These are phyloP conservation scores for Lathyrus aphaca DNA, from an alignment of 306 rosid species.

Conservation along the genomic window DNA sequence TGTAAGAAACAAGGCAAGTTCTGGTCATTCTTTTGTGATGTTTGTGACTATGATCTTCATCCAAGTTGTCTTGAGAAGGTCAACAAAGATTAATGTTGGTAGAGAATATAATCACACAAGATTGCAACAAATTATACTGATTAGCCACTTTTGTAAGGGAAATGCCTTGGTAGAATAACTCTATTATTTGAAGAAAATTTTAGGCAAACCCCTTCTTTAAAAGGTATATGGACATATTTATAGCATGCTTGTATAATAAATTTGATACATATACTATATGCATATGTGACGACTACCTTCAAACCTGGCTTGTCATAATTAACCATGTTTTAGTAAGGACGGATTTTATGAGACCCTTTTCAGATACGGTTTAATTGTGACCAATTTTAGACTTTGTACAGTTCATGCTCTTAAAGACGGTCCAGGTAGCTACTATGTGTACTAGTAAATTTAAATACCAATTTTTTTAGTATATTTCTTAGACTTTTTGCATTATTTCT, in stretches of 20 bases:
- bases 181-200: slow-evolving; percentile 2
- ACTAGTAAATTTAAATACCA: slow-evolving; percentile 8
- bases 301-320: too few relatives aligned
- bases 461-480: neutral
- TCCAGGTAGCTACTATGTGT: neutral
- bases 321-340: too few relatives aligned
- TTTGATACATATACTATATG: neutral
- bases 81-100: slow-evolving; percentile 40
- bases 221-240: slow-evolving; percentile 21
- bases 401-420: too few relatives aligned
- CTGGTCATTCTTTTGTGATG: slow-evolving; percentile 88
- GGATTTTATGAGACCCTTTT: too few relatives aligned
- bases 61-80: slow-evolving; percentile 72
- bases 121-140: slow-evolving; percentile 19
- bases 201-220: slow-evolving; percentile 10
- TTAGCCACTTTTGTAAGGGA: slow-evolving; percentile 25
- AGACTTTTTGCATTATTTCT: neutral
- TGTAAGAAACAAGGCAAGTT: slow-evolving; percentile 75
- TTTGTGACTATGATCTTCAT: slow-evolving; percentile 91
- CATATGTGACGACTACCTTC: too few relatives aligned
- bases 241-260: slow-evolving; percentile 17
- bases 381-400: too few relatives aligned
- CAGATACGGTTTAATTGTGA: too few relatives aligned
- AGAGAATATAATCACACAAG: slow-evolving; percentile 26
- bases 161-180: slow-evolving; percentile 16